Conservation (phyloP, 192 early-diverging fungal genomes). For the Jimgerdemannia lactiflua region DNA sequence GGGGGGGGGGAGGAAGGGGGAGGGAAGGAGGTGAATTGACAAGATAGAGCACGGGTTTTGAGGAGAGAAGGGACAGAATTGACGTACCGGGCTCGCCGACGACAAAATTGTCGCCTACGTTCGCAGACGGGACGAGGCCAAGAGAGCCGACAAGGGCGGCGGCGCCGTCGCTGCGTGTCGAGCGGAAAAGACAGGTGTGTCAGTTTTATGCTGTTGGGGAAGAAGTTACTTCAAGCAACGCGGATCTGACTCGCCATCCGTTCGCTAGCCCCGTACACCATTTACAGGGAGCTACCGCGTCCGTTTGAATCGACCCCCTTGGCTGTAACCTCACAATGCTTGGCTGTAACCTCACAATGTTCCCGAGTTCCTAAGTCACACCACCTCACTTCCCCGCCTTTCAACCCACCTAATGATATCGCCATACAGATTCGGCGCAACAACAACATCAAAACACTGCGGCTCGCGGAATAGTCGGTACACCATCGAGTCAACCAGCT, state of each 20-base stretch:
- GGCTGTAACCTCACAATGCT: neutral
- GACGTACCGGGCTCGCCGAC: conserved; percentile 82
- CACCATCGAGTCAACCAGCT: conserved; percentile 99
- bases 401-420: conserved; percentile 77
- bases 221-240: too few relatives aligned
- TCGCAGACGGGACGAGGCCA: conserved; percentile 94
- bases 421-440: conserved; percentile 97
- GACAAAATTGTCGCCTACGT: conserved; percentile 94
- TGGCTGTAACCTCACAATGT: neutral
- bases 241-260: too few relatives aligned
- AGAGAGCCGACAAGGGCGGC: conserved; percentile 94
- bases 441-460: conserved; percentile 92
- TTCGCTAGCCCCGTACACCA: too few relatives aligned
- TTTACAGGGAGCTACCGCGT: too few relatives aligned
- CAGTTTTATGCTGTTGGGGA: too few relatives aligned
- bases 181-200: neutral
- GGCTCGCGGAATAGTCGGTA: conserved; percentile 99
- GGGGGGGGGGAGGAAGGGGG: neutral
- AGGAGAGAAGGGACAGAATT: too few relatives aligned
- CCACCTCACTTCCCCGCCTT: too few relatives aligned
- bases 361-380: neutral
- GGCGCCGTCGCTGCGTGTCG: conserved; percentile 73
- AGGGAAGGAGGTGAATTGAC: neutral
- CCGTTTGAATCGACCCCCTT: too few relatives aligned
- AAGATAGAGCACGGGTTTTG: conserved; percentile 10